Conservation (phyloP, 768 basidiomycete genomes). For the Phaeotremella skinneri region DNA sequence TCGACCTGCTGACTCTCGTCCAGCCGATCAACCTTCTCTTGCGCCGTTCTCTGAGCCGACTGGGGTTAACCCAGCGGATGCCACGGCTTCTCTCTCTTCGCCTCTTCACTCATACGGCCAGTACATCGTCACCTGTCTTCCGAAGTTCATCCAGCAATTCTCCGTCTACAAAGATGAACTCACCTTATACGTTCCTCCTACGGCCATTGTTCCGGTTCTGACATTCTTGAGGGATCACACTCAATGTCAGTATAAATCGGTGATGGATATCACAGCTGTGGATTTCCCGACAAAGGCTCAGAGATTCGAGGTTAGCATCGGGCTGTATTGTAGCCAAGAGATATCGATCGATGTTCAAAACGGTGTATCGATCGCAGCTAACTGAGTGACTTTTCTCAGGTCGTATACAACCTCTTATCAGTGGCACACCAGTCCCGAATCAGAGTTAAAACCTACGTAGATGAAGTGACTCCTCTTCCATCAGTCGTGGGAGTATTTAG, state of each 20-base stretch:
- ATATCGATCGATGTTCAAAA: not conserved
- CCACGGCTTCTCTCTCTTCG: conserved; percentile 70
- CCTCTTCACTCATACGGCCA: conserved; percentile 87
- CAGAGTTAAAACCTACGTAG: conserved; percentile 94
- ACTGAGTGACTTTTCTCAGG: conserved; percentile 49
- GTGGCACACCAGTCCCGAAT: conserved; percentile 75
- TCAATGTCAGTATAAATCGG: conserved; percentile 87
- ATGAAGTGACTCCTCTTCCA: conserved; percentile 87
- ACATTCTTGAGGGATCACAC: conserved; percentile 93
- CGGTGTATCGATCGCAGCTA: not conserved
- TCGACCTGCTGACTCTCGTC: conserved; percentile 2
- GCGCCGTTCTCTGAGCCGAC: conserved; percentile 85
- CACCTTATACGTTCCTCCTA: conserved; percentile 79
- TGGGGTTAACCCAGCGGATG: conserved; percentile 78
- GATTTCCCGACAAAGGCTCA: conserved; percentile 91
- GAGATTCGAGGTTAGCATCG: conserved; percentile 68
- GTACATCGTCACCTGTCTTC: conserved; percentile 86
- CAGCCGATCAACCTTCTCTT: conserved; percentile 34
- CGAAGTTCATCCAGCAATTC: conserved; percentile 97
- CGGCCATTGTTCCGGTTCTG: conserved; percentile 76
- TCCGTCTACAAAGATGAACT: conserved; percentile 95
- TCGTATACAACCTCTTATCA: conserved; percentile 92
- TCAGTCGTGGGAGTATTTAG: conserved; percentile 73
- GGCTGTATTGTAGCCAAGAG: not conserved
- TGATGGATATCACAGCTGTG: conserved; percentile 91